phyloP scores from a whole-genome alignment of 495 filamentous ascomycete species.

The Aspergillus ostianus region DNA sequence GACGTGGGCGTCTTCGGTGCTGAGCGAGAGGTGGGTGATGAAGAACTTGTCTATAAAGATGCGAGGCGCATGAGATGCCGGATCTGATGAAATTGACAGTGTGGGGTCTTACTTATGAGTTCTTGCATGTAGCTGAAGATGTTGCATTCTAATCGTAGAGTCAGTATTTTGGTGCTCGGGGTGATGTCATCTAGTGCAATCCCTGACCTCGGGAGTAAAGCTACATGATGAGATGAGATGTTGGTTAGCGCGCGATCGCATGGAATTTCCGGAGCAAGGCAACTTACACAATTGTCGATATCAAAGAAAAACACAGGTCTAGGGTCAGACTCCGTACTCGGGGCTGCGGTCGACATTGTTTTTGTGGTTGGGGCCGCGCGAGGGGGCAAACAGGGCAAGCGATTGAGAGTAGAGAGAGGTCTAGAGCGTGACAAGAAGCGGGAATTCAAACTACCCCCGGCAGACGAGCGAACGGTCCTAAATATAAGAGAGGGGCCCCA shows the following conservation, averaged over 20 bases:
- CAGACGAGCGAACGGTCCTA: conserved; percentile 3
- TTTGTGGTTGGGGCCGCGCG: conserved; percentile 6
- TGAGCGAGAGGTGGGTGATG: conserved; percentile 69
- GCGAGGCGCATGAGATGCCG: neutral
- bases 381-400: neutral
- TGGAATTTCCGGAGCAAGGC: neutral
- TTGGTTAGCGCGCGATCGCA: conserved; percentile 6
- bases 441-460: neutral
- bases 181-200: neutral
- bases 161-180: conserved; percentile 6
- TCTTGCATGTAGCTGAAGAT: conserved; percentile 73
- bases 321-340: conserved; percentile 27
- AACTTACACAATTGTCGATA: conserved; percentile 91
- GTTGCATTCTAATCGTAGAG: conserved; percentile 50
- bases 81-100: neutral
- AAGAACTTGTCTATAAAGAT: conserved; percentile 68
- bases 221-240: conserved; percentile 24
- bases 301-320: conserved; percentile 81
- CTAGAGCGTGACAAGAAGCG: neutral
- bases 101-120: conserved; percentile 52
- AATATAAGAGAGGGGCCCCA: conserved; percentile 10
- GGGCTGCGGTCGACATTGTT: conserved; percentile 25
- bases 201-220: conserved; percentile 52
- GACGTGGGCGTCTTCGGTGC: conserved; percentile 67
- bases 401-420: conserved; percentile 3